Evolutionary conservation across 768 basidiomycete species (phyloP), one percentile per base, ranked within the genome.

Genomic region (Porphyrellus cyaneotinctus): DNA sequence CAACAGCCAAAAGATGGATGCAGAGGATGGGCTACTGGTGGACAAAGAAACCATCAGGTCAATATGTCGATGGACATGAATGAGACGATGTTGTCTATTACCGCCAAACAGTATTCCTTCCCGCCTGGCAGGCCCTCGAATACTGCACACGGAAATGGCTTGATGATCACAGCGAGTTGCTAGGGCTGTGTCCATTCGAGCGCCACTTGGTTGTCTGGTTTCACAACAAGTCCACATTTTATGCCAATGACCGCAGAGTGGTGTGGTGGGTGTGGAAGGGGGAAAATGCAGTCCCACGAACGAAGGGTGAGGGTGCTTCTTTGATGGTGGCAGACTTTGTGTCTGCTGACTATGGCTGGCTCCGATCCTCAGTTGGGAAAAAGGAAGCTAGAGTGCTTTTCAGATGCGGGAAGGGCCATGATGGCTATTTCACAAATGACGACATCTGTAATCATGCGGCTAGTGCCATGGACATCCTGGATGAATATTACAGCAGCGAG

Each of bases 221-320:
- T 10, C 43, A 45, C 12, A 20, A 45, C 11, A 14, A 45, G 9
- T 32, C 31, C 1, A 45, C 14, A 0, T 45, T 45, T 9, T 45
- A 45, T 45, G 30, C 31, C 0, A 6, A 45, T 23, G 20, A 45
- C 7, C 31, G 14, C 2, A 2, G 14, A 0, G 15, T 22, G 3
- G 1, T 0, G 2, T 14, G 6, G 0, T 45, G 43, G 43, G 30
- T 22, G 0, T 12, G 33, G 14, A 2, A 8, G 1, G 1, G 3
- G 0, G 43, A 13, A 2, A 4, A 3, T 2, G 13, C 43, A 22
- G 7, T 5, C 0, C 43, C 43, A 14, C 6, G 17, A 1, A 7
- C 30, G 14, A 45, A 45, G 5, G 43, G 43, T 12, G 20, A 33
- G 15, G 43, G 43, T 6, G 31, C 43, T 1, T 45, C 31, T 0